Percentiles rank a stretch among this genome's conserved stretches.
Evolutionary conservation across 2,329 filamentous ascomycete species (phyloP).

Genomic region (Alternaria longipes): DNA sequence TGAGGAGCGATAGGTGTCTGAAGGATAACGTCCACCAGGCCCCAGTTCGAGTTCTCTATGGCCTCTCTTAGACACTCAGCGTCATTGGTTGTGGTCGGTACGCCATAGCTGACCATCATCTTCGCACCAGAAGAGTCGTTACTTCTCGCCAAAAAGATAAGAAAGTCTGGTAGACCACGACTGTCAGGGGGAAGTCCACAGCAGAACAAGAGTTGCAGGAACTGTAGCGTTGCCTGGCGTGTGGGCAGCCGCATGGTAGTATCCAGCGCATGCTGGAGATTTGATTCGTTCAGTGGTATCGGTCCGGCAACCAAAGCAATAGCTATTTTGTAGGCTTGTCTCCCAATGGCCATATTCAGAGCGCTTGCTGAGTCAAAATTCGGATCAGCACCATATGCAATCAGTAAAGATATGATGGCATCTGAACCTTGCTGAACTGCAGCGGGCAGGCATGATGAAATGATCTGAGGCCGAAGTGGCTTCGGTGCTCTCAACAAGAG

Average conservation of each 20-base stretch:
- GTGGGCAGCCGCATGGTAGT: constrained; percentile 42
- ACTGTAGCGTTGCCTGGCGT: constrained; percentile 38
- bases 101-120: constrained; percentile 44
- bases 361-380: constrained; percentile 48
- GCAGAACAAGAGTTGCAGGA: constrained; percentile 45
- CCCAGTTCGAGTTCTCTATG: constrained; percentile 42
- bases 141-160: constrained; percentile 40
- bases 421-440: constrained; percentile 47
- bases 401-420: constrained; percentile 39
- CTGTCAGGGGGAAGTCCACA: constrained; percentile 43
- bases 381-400: constrained; percentile 47
- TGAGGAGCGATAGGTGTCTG: constrained; percentile 32
- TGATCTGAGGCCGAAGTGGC: constrained; percentile 38
- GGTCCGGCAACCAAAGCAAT: constrained; percentile 43
- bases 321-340: constrained; percentile 41
- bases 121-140: constrained; percentile 42
- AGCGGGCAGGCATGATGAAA: constrained; percentile 44
- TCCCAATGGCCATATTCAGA: constrained; percentile 43
- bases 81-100: constrained; percentile 40
- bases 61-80: constrained; percentile 43
- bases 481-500: constrained; percentile 47
- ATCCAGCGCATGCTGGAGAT: constrained; percentile 43
- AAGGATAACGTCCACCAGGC: constrained; percentile 38
- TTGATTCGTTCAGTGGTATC: constrained; percentile 30
- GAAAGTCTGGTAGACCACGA: constrained; percentile 38